Percentiles rank a stretch among this genome's conserved stretches.
Evolutionary conservation across 148 eudicot genomes (phyloP).

Genomic region (Bassia scoparia): DNA sequence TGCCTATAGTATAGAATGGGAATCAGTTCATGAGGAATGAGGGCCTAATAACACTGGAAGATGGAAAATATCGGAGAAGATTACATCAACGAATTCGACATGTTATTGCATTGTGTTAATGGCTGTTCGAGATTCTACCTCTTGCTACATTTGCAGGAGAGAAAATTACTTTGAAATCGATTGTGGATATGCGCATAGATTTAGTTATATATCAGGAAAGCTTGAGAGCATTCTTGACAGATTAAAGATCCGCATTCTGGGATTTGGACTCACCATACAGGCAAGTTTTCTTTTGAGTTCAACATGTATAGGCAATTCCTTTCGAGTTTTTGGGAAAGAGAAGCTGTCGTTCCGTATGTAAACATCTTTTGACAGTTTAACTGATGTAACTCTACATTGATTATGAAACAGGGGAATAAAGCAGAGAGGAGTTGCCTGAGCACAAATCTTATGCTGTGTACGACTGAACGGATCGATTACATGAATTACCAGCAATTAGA

Average conservation of each 20-base stretch:
- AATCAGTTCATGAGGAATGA: not conserved
- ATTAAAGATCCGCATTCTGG: conserved; percentile 67
- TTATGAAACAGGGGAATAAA: conserved; percentile 70
- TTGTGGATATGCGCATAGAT: conserved; percentile 97
- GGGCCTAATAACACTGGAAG: not conserved
- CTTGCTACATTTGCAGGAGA: conserved; percentile 52
- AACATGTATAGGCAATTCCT: no score
- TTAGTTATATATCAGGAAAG: conserved; percentile 93
- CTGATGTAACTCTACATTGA: not conserved
- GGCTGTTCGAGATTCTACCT: not conserved
- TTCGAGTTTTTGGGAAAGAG: no score
- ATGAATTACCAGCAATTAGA: conserved; percentile 65
- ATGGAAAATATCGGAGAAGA: not conserved
- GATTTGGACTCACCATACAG: conserved; percentile 94
- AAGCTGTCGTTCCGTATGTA: no score
- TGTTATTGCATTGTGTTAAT: not conserved
- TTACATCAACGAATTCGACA: not conserved
- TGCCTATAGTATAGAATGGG: no score
- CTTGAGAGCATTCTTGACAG: conserved; percentile 71
- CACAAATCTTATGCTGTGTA: conserved; percentile 83
- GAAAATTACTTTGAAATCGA: conserved; percentile 93
- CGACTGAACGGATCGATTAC: conserved; percentile 79
- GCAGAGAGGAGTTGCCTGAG: conserved; percentile 88
- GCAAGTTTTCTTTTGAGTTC: no score
- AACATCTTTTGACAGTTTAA: not conserved